These are phyloP conservation scores for Schizosaccharomyces versatilis DNA, from an alignment of 1,139 yeast species.

Conservation along the genomic window DNA sequence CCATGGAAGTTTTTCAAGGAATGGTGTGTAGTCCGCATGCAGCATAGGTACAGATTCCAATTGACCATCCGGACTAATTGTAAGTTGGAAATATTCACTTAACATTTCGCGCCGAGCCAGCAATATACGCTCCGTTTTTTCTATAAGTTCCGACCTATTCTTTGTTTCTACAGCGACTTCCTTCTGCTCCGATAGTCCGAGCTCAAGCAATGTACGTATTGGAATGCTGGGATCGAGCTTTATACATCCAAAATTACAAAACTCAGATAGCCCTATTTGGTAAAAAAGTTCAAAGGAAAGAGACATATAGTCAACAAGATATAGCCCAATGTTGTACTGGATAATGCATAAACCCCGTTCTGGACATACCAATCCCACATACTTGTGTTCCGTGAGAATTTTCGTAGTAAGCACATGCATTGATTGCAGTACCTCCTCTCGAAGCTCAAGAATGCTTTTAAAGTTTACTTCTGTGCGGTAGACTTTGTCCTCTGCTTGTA, in stretches of 20 bases:
- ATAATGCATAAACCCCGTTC: constrained; percentile 48
- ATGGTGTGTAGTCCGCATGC: constrained; percentile 39
- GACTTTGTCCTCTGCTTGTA: background rate
- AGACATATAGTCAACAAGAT: constrained; percentile 60
- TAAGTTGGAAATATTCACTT: constrained; percentile 49
- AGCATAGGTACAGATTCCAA: constrained; percentile 44
- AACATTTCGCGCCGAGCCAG: constrained; percentile 52
- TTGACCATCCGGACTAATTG: constrained; percentile 20
- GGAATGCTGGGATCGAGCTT: constrained; percentile 21
- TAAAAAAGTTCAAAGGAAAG: constrained; percentile 49
- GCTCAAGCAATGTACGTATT: constrained; percentile 20
- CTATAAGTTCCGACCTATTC: constrained; percentile 3
- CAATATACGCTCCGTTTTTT: background rate
- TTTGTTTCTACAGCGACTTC: background rate
- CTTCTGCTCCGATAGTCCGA: constrained; percentile 15
- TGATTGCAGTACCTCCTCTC: constrained; percentile 27
- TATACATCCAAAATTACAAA: constrained; percentile 59
- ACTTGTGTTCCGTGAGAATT: constrained; percentile 46
- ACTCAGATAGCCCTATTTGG: constrained; percentile 56
- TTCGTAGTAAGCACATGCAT: constrained; percentile 38
- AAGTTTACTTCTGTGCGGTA: constrained; percentile 17
- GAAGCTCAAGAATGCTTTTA: constrained; percentile 36
- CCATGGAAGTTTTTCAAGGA: constrained; percentile 38
- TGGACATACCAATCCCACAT: constrained; percentile 66
- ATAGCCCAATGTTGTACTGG: constrained; percentile 60